phyloP scores from a whole-genome alignment of 805 yeast species.

The Kurtzmaniella cleridarum region DNA sequence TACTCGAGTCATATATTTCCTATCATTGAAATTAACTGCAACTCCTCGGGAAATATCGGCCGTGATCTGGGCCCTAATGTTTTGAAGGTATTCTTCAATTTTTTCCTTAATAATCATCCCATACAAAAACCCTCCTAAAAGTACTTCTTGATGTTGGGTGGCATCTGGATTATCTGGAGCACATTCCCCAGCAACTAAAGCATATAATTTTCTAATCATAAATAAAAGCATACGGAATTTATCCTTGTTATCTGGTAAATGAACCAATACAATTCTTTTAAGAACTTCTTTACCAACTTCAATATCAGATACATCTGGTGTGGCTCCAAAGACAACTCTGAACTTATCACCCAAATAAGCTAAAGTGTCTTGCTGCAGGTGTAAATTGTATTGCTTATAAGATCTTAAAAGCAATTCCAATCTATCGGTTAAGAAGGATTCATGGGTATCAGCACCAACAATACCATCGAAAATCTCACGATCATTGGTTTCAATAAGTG shows the following conservation, averaged over 20 bases:
- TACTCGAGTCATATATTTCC: constrained; percentile 76
- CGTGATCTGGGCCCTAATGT: constrained; percentile 66
- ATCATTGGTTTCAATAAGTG: constrained; percentile 84
- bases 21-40: constrained; percentile 77
- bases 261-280: constrained; percentile 82
- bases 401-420: constrained; percentile 86
- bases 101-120: constrained; percentile 97
- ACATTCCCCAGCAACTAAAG: constrained; percentile 95
- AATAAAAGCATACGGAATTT: constrained; percentile 84
- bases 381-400: constrained; percentile 73
- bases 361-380: constrained; percentile 81
- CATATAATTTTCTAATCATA: constrained; percentile 92
- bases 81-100: constrained; percentile 84
- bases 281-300: constrained; percentile 88
- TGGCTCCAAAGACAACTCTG: constrained; percentile 85
- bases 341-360: constrained; percentile 95
- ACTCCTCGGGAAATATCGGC: constrained; percentile 75
- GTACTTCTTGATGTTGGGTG: constrained; percentile 95
- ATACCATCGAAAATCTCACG: constrained; percentile 95
- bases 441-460: constrained; percentile 78
- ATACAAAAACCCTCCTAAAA: constrained; percentile 91
- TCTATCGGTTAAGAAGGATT: constrained; percentile 97
- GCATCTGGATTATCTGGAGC: constrained; percentile 98
- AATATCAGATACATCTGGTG: constrained; percentile 81
- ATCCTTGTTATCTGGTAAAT: constrained; percentile 65